Base-by-base conservation (phyloP, 345 rosid genomes). In the Reutealis trisperma region DNA sequence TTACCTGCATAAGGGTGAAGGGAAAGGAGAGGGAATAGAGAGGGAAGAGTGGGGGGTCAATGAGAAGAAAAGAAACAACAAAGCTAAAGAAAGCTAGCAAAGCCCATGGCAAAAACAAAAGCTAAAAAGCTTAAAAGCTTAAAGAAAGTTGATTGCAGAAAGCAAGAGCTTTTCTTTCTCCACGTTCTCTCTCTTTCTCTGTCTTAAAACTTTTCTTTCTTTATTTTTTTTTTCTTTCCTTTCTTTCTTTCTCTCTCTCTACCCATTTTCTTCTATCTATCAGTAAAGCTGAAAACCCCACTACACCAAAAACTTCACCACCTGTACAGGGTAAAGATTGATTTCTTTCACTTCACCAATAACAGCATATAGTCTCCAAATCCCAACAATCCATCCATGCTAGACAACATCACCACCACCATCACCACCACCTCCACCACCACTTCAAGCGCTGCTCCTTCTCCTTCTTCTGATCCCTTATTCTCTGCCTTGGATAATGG, bases 141-240 rank as follows among this genome's bases (percentile, higher is more conserved):
- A 72, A 78, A 76, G 77, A 84, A 90, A 88, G 92, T 85, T 87
- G 84, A 85, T 84, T 71, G 88, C 91, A 86, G 93, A 88, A 91
- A 91, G 93, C 92, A 83, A 67, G 74, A 82, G 83, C 90, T 83
- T 90, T 88, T 84, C 71, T 76, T 72, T 78, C 69, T 69, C 77
- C 73, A 25, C 71, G 51, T 69, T 34, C 34, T 3, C 72, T 69
- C 70, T 67, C 78, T 67, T 70, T 22, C 72, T 69, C 70, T 67
- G 77, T 64, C 67, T 22, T 14, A 19, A 27, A 15, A 15, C 58
- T 27, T 66, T 37, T 37, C 41, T 37, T 37, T 37, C 41, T 37
- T 24, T 37, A 41, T 37, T 18, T 21, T 49, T 59, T 67, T 58
- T 49, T 71, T 47, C 55, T 44, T 59, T 16, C 2, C 45, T 66